Base-by-base conservation (phyloP, 192 early-diverging fungal species). In the Obelidium mucronatum region DNA sequence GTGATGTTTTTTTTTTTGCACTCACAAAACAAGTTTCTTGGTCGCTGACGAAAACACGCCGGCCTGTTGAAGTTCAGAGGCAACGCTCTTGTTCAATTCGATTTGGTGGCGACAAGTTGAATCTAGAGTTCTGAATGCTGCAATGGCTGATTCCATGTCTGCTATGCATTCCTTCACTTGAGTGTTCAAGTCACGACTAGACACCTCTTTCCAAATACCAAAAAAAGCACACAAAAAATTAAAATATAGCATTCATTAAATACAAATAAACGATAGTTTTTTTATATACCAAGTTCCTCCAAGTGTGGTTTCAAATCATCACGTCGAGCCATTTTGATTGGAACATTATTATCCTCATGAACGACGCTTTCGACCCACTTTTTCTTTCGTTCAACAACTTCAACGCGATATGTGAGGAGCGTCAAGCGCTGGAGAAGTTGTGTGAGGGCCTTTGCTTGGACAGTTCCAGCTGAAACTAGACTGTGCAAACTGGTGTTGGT, bases 1-100 rank as follows among this genome's bases (percentile, higher is more conserved):
- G n/a, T n/a, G n/a, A n/a, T n/a, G n/a, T n/a, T n/a, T n/a, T n/a
- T n/a, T n/a, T n/a, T n/a, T n/a, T n/a, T n/a, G n/a, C n/a, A n/a
- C 5, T 8, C 39, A 65, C 63, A 40, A 6, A 19, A 65, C 28
- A 5, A 65, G 39, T 65, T 65, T 65, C 39, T 36, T 15, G 4
- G 63, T 40, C 15, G 63, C 63, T 5, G 63, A 28, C 22, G 31
- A 33, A 65, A 65, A 65, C 35, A 65, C 63, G 39, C 30, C 63
- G 26, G 28, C 63, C 31, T 39, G 31, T 13, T 65, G 63, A 28
- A 65, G 28, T 26, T 65, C 63, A 37, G 63, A 28, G 11, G 63
- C 63, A 17, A 65, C 63, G 39, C 63, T 39, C 17, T 65, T 40
- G 39, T 40, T 39, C 3, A 65, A 5, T 6, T 65, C 11, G 11